phyloP scores from a whole-genome alignment of 1,284 basidiomycete species.

The Bondarzewia mesenterica region DNA sequence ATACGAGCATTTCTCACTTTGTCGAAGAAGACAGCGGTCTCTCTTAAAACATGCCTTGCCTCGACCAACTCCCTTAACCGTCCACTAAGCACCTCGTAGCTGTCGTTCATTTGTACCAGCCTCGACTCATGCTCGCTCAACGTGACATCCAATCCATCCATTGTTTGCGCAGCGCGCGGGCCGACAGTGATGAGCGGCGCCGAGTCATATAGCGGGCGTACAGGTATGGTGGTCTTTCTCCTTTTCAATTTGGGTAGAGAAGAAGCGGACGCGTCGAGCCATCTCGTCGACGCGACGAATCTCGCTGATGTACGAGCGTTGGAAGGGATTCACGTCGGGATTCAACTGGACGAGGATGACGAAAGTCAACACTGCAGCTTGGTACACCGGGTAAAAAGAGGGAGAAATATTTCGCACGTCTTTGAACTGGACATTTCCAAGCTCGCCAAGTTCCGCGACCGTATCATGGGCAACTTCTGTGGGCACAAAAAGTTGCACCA shows the following conservation, averaged over 20 bases:
- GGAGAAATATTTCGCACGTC: too few species aligned
- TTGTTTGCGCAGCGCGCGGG: constrained; percentile 85
- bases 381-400: constrained; percentile 14
- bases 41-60: constrained; percentile 86
- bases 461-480: constrained; percentile 97
- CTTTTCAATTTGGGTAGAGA: constrained; percentile 75
- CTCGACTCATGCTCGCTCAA: constrained; percentile 85
- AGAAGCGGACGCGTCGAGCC: constrained; percentile 90
- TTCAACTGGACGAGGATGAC: too few species aligned
- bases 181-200: constrained; percentile 80
- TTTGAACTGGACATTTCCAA: constrained; percentile 96
- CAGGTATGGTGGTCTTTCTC: constrained; percentile 76
- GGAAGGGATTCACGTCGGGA: constrained; percentile 92
- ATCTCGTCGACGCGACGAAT: constrained; percentile 95
- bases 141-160: constrained; percentile 89
- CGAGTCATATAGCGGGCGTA: constrained; percentile 78
- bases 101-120: constrained; percentile 88
- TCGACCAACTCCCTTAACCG: constrained; percentile 87
- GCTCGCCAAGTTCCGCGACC: constrained; percentile 90
- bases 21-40: constrained; percentile 97
- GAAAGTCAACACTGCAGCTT: too few species aligned
- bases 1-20: constrained; percentile 39
- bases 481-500: constrained; percentile 97
- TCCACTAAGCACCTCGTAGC: constrained; percentile 85
- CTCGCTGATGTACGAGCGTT: constrained; percentile 95